Conservation (phyloP, 2,329 filamentous ascomycete genomes). For the Cryphonectria radicalis region DNA sequence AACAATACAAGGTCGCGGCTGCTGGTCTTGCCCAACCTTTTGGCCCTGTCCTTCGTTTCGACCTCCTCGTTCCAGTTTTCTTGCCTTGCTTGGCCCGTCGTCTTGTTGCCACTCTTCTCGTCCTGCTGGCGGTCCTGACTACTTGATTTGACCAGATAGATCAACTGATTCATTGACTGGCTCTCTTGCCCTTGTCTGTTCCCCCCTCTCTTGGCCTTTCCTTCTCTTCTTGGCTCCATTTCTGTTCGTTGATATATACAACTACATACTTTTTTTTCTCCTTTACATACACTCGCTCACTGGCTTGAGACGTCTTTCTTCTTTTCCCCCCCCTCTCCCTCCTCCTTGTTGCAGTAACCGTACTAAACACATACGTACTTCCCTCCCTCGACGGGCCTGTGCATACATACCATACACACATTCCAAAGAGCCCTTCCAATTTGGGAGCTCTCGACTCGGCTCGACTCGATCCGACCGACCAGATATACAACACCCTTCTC, state of each 20-base stretch:
- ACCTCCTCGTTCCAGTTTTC: not conserved
- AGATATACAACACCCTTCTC: not conserved
- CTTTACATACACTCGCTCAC: not conserved
- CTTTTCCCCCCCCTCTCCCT: not conserved
- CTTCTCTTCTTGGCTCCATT: not conserved
- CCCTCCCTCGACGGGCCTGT: not conserved
- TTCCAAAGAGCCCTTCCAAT: not conserved
- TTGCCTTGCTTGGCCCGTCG: not conserved
- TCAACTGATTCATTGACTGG: not conserved
- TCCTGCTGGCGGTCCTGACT: not conserved
- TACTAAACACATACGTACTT: not conserved
- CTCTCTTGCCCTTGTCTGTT: not conserved
- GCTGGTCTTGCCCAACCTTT: conserved; percentile 13
- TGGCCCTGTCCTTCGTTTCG: conserved; percentile 1
- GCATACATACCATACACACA: not conserved
- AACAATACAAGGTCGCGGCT: conserved; percentile 16
- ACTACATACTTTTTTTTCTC: not conserved
- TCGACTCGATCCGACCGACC: not conserved
- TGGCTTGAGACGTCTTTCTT: not conserved
- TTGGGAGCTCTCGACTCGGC: not conserved
- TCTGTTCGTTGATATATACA: conserved; percentile 5
- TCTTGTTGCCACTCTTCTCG: not conserved
- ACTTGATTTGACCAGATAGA: not conserved
- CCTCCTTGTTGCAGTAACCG: not conserved
- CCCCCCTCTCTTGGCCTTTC: conserved; percentile 4